phyloP scores from a whole-genome alignment of 768 basidiomycete species.

The Pluteus cervinus region DNA sequence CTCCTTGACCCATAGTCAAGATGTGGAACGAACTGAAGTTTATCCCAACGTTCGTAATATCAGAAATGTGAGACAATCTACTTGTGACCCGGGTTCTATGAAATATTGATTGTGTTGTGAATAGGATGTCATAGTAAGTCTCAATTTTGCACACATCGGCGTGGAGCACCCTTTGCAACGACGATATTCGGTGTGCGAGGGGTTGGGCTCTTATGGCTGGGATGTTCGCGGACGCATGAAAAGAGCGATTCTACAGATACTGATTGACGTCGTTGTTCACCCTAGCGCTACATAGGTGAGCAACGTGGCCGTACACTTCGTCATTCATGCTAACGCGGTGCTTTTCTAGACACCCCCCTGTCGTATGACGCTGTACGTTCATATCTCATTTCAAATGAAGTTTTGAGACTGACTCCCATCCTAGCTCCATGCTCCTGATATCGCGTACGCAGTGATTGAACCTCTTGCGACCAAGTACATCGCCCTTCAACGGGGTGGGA shows the following conservation, averaged over 20 bases:
- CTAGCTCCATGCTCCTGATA: slow-evolving; percentile 78
- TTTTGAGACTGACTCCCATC: slow-evolving; percentile 3
- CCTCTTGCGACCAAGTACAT: slow-evolving; percentile 87
- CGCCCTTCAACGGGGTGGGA: slow-evolving; percentile 62
- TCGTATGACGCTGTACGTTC: slow-evolving; percentile 67
- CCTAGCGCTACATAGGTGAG: slow-evolving; percentile 66
- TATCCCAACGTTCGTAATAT: slow-evolving; percentile 83
- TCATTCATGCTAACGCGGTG: slow-evolving; percentile 3
- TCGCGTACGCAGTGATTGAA: slow-evolving; percentile 84
- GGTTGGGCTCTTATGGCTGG: no score
- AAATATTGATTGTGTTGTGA: slow-evolving; percentile 8
- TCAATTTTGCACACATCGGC: no score
- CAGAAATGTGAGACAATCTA: slow-evolving; percentile 39
- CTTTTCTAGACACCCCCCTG: slow-evolving; percentile 69
- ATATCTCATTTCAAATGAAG: background rate
- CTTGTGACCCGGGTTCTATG: slow-evolving; percentile 1
- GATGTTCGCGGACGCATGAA: no score
- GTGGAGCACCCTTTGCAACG: no score
- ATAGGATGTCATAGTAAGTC: slow-evolving; percentile 59
- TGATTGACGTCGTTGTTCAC: slow-evolving; percentile 6
- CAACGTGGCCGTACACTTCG: slow-evolving; percentile 3
- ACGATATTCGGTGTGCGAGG: background rate
- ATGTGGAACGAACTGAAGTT: slow-evolving; percentile 54
- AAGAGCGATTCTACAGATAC: background rate
- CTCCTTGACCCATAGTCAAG: slow-evolving; percentile 27